These are phyloP conservation scores for Saprolegnia parasitica DNA, from an alignment of 352 stramenopile species.

Conservation along the genomic window DNA sequence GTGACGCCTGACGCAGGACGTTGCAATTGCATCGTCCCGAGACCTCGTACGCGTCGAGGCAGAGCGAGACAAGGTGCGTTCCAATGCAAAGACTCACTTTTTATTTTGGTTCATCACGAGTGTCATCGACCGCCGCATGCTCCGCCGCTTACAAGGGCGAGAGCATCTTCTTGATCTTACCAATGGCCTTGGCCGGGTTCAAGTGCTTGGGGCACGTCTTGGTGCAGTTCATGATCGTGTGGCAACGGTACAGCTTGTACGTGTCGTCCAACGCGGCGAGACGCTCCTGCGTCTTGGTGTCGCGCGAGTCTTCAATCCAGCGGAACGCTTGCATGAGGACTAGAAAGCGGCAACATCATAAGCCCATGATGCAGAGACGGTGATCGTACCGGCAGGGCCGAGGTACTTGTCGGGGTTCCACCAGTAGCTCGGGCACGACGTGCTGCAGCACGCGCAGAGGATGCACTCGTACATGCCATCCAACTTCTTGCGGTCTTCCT, in stretches of 20 bases:
- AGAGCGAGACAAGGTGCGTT: too few relatives aligned
- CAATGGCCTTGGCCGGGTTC: conserved; percentile 98
- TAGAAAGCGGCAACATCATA: too few relatives aligned
- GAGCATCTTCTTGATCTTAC: conserved; percentile 97
- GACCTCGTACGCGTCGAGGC: too few relatives aligned
- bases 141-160: conserved; percentile 61
- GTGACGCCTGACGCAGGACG: too few relatives aligned
- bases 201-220: conserved; percentile 99
- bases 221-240: conserved; percentile 99
- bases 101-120: background rate
- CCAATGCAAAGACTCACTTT: background rate
- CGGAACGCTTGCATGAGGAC: conserved; percentile 94
- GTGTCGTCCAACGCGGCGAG: conserved; percentile 95
- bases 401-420: conserved; percentile 98
- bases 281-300: conserved; percentile 96
- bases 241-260: conserved; percentile 99
- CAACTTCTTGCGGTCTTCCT: conserved; percentile 98
- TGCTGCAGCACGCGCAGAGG: conserved; percentile 98
- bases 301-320: conserved; percentile 99
- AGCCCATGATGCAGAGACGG: too few relatives aligned
- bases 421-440: conserved; percentile 99
- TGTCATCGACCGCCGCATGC: background rate
- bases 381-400: conserved; percentile 70
- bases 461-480: conserved; percentile 99
- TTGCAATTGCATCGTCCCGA: background rate